Conservation (phyloP, 176 grass and related monocot species). For the Miscanthus lutarioriparius region DNA sequence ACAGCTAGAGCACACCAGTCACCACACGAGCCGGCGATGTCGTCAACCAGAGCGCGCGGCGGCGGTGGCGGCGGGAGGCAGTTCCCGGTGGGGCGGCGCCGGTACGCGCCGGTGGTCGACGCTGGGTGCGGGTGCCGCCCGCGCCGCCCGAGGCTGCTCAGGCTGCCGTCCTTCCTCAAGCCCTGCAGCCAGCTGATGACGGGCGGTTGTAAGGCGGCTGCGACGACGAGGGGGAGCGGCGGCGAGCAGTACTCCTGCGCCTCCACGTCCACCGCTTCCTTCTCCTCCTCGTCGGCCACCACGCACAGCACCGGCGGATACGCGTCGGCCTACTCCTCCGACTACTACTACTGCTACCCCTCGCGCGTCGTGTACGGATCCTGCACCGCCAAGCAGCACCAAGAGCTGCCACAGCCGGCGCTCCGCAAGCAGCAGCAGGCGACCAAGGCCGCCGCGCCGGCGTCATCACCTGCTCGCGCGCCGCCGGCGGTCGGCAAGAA, state of each 20-base stretch:
- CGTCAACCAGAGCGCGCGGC: not conserved
- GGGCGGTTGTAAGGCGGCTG: not conserved
- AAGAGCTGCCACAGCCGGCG: not conserved
- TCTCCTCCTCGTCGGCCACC: constrained; percentile 35
- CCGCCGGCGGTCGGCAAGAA: not conserved
- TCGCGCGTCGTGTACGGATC: not conserved
- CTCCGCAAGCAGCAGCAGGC: not conserved
- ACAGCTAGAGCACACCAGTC: not conserved
- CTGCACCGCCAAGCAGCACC: not conserved
- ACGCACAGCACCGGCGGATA: constrained; percentile 25
- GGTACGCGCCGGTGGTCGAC: constrained; percentile 52
- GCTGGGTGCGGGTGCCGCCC: constrained; percentile 53
- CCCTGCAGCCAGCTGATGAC: not conserved
- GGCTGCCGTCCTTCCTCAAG: constrained; percentile 48
- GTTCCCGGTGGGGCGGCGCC: constrained; percentile 42
- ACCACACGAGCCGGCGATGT: not conserved
- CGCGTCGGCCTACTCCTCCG: constrained; percentile 33
- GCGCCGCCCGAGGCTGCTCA: constrained; percentile 37
- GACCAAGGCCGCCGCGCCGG: not conserved
- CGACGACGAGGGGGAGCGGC: not conserved
- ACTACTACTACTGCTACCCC: constrained; percentile 6
- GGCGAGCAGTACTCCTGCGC: not conserved
- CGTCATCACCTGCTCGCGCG: not conserved
- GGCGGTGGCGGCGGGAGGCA: not conserved
- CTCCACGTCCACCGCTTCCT: constrained; percentile 20